A percentile compares a stretch with the other conserved stretches of the same genome.
These are phyloP conservation scores for Phytophthora sansomeana DNA, from an alignment of 352 stramenopile species.

Conservation along the genomic window DNA sequence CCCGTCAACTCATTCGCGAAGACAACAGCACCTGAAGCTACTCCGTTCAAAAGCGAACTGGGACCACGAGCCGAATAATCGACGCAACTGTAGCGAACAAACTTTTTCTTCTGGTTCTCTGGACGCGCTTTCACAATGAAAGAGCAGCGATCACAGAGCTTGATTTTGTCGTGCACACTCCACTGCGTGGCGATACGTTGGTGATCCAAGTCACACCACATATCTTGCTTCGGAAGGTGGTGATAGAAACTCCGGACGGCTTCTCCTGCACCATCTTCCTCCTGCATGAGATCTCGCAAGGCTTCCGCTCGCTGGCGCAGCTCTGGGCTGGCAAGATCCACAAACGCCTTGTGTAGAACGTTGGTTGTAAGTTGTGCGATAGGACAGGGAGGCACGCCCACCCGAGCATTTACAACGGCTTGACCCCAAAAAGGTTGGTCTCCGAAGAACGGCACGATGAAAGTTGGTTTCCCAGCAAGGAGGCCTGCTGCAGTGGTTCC, in stretches of 20 bases:
- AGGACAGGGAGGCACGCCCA: conserved; percentile 84
- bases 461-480: conserved; percentile 89
- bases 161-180: conserved; percentile 42
- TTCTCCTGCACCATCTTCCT: conserved; percentile 85
- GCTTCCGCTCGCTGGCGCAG: conserved; percentile 54
- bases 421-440: conserved; percentile 95
- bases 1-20: conserved; percentile 49
- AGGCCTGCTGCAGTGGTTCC: conserved; percentile 93
- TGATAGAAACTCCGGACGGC: conserved; percentile 89
- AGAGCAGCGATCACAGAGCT: conserved; percentile 50
- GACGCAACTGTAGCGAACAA: conserved; percentile 47
- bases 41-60: conserved; percentile 46
- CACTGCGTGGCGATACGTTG: conserved; percentile 44
- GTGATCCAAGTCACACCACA: conserved; percentile 70
- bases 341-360: conserved; percentile 77
- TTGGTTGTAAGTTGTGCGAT: conserved; percentile 82
- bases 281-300: conserved; percentile 61
- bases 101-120: conserved; percentile 39
- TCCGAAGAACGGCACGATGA: conserved; percentile 95
- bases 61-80: conserved; percentile 59
- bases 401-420: conserved; percentile 78
- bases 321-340: conserved; percentile 51
- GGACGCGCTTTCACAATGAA: conserved; percentile 36
- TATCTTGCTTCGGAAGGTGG: conserved; percentile 84
- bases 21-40: conserved; percentile 32